Conservation (phyloP, 371 early-diverging fungal genomes). For the Smittium culicis region DNA sequence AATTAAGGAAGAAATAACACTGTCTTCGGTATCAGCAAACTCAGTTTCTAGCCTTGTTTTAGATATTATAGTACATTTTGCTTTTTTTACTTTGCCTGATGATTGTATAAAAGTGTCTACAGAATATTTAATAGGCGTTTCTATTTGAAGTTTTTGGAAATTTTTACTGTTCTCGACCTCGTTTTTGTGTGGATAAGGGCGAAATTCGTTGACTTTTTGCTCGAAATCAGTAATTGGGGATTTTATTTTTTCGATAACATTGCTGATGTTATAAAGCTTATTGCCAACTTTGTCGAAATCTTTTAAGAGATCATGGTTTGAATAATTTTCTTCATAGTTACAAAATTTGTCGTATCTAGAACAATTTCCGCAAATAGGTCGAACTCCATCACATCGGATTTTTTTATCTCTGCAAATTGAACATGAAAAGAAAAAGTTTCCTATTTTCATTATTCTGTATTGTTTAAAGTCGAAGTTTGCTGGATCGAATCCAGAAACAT, state of each 20-base stretch:
- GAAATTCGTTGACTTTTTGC: too few species aligned
- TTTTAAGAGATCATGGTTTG: not conserved
- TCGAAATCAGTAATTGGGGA: not conserved
- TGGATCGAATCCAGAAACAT: not conserved
- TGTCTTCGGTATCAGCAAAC: too few species aligned
- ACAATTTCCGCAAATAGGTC: not conserved
- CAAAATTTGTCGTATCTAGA: not conserved
- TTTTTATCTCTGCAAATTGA: conserved; percentile 1
- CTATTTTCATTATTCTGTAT: not conserved
- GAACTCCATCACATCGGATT: not conserved
- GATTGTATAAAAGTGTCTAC: too few species aligned
- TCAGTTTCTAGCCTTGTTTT: too few species aligned
- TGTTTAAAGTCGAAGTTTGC: not conserved
- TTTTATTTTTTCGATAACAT: not conserved
- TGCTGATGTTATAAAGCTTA: not conserved
- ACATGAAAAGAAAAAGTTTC: not conserved
- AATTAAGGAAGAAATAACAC: too few species aligned
- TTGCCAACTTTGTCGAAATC: not conserved
- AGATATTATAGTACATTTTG: too few species aligned
- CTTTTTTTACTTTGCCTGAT: too few species aligned
- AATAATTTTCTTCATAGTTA: not conserved
- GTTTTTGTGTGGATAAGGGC: too few species aligned
- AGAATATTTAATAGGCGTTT: too few species aligned
- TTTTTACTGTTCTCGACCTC: too few species aligned
- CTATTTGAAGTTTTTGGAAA: too few species aligned